Base-by-base conservation (phyloP, 441 rosid species). In the Eutrema salsugineum region DNA sequence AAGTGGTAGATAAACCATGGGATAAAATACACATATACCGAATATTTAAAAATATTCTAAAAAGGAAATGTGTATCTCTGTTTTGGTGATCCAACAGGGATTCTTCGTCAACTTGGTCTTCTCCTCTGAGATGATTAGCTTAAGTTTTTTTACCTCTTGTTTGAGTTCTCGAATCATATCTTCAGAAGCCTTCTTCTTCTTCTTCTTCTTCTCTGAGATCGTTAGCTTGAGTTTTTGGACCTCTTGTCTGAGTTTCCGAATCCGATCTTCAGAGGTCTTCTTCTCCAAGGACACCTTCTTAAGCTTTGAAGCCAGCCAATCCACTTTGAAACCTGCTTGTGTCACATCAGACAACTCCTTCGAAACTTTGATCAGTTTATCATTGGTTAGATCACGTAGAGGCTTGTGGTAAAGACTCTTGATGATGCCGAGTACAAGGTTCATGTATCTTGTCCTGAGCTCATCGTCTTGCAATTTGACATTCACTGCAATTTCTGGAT, bases 251-350 rank as follows among this genome's bases (percentile, higher is more conserved):
- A 60, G 57, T 17, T 60, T 35, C 43, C 28, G 4, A n/a, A 70
- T 19, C 61, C 75, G 61, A 39, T 36, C 44, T 71, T 71, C 60
- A 59, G 49, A 49, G 28, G 24, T 11, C 58, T 60, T 70, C 59
- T 49, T 50, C 15, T 65, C 70, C 51, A 20, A 12, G 19, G 32
- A 38, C 19, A 70, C 30, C 7, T 48, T 53, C 11, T 28, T 60
- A 49, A 48, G 28, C 51, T 60, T 70, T 17, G 43, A 54, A 20
- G 36, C 30, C 22, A 70, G 40, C 75, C 68, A 70, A 1, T 51
- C 68, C 19, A 62, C 54, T 3, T 11, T 42, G 43, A 62, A 71
- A 62, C 69, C 75, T 2, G 69, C 62, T 11, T 35, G 20, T 51
- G 12, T 62, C 54, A 62, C 6, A 62, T 62, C 53, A 62, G 22